Percentiles rank a stretch among this genome's conserved stretches.
Evolutionary conservation across 352 stramenopile genomes (phyloP).

Genomic region (Phytophthora pseudosyringae): DNA sequence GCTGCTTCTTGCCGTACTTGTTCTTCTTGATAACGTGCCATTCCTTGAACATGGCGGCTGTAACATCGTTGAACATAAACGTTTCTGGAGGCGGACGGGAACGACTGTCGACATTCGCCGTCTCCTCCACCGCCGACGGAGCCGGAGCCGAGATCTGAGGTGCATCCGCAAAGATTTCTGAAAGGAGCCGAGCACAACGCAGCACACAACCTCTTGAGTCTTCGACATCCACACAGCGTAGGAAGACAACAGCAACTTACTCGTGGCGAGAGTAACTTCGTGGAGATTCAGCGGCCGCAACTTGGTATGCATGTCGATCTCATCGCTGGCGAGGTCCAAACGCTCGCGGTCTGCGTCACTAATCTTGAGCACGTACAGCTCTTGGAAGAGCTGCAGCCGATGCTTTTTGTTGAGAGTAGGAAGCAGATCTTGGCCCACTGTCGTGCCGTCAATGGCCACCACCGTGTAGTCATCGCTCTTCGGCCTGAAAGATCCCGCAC

Average conservation of each 20-base stretch:
- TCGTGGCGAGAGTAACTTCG: conserved; percentile 87
- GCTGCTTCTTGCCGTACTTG: conserved; percentile 91
- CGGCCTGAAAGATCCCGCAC: conserved; percentile 47
- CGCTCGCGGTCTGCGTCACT: conserved; percentile 84
- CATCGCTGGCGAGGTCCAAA: conserved; percentile 80
- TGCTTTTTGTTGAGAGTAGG: conserved; percentile 91
- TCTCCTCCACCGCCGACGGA: conserved; percentile 71
- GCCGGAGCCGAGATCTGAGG: conserved; percentile 76
- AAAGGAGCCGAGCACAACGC: conserved; percentile 2
- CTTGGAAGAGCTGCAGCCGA: conserved; percentile 82
- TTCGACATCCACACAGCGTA: background rate
- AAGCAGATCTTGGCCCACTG: conserved; percentile 79
- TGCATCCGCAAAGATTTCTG: conserved; percentile 88
- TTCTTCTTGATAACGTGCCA: conserved; percentile 93
- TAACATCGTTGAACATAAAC: conserved; percentile 93
- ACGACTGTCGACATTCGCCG: conserved; percentile 67
- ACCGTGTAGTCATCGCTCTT: conserved; percentile 92
- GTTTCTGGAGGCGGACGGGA: conserved; percentile 80
- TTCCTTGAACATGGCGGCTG: conserved; percentile 90
- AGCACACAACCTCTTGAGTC: conserved; percentile 6
- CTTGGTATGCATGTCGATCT: conserved; percentile 91
- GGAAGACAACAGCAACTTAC: conserved; percentile 44
- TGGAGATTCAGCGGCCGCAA: conserved; percentile 85
- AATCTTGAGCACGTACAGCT: conserved; percentile 91
- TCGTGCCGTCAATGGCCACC: conserved; percentile 82